Base-by-base conservation (phyloP, 192 early-diverging fungal genomes). In the Fimicolochytrium jonesii region DNA sequence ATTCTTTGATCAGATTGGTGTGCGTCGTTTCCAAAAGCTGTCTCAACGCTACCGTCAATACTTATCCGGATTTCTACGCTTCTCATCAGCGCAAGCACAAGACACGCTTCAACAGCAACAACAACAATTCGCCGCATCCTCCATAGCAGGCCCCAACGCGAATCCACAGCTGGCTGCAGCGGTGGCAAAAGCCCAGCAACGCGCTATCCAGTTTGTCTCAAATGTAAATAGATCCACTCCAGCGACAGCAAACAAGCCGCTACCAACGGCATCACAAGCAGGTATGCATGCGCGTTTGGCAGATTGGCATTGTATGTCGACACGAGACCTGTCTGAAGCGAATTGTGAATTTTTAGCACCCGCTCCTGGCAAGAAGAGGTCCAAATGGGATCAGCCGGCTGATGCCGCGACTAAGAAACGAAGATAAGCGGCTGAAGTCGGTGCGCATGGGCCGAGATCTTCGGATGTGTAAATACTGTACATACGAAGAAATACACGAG, bases 1-100 rank as follows among this genome's bases (percentile, higher is more conserved):
- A 13, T 88, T 78, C 66, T 78, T 77, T 17, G 80, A 82, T 48
- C 75, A 81, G 25, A 70, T 90, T 22, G 76, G 82, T 84, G 71
- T 64, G 75, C 59, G 50, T 25, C 46, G 39, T 15, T 20, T 5
- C 34, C 28, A 41, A 22, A 44, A 43, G 22, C 43, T 13, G 41
- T 53, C 30, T 4, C 39, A 49, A 10, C 34, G 18, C 37, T 30
- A 42, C 46, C 11, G 23, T 47, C n/a, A n/a, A n/a, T n/a, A n/a
- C n/a, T n/a, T n/a, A n/a, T n/a, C n/a, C n/a, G n/a, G n/a, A n/a
- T n/a, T 28, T 35, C 43, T 47, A 50, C 46, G 44, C 43, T 43
- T 61, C 56, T 44, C 57, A 59, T 36, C 45, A 50, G 74, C 18
- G 73, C 76, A 52, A 66, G 72, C 13, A 74, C 80, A 49, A 67